Base-by-base conservation (phyloP, 768 basidiomycete species). In the Hortiboletus flavorubellus region DNA sequence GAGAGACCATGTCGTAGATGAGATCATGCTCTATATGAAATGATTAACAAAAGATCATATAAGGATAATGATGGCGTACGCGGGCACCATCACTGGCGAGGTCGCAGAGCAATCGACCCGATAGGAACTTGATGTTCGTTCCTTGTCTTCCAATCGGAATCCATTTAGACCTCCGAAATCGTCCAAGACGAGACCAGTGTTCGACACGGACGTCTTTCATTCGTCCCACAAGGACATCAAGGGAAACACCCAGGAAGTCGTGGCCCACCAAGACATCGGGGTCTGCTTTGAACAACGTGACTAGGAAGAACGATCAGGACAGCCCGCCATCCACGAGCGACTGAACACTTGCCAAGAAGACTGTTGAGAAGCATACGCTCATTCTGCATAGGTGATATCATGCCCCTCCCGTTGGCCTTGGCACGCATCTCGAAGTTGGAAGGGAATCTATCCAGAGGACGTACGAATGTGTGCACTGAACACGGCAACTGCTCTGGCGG, bases 1-100 rank as follows among this genome's bases (percentile, higher is more conserved):
- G 50, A 98, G 75, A 3, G 95, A 96, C 97, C 97, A 99, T 1
- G 97, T 98, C 5, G 93, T 98, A 4, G 97, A 98, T 1, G 87
- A 75, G 68, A 99, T 98, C 93, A 98, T 96, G 21, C 90, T 87
- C 93, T 96, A 64, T 18, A 10, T 15, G 23, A 8, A 1, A 11
- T 2, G 4, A 59, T 60, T 9, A 48, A 12, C 14, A 38, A n/a
- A 44, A 10, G 15, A 2, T 12, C 4, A 3, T 12, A 21, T n/a
- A 5, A n/a, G 8, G n/a, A 48, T 5, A 34, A 14, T 2, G 42
- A 42, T 18, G 2, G 53, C 80, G 2, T 61, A 92, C 94, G 78
- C 94, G 97, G 14, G 92, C 93, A 33, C 91, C 92, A 61, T 98
- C 96, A 64, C 93, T 94, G 3, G 92, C 89, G 35, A 99, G 80